Evolutionary conservation across 257 asterid genomes (phyloP).

Genomic region (Solanum pimpinellifolium): DNA sequence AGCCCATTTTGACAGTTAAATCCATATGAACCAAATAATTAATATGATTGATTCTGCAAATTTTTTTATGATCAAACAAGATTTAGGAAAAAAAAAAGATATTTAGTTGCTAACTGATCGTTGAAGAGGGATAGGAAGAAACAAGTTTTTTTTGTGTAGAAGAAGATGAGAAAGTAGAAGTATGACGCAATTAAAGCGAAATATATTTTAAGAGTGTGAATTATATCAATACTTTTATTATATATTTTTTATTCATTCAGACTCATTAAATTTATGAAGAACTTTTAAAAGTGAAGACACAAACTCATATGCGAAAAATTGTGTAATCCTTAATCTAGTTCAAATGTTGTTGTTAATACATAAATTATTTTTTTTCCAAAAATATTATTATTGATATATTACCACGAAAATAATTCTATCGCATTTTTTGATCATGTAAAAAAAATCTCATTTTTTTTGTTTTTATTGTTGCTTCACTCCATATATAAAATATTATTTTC

Average conservation of each 20-base stretch:
- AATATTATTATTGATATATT: too few relatives aligned
- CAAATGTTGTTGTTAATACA: background rate
- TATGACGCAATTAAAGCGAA: background rate
- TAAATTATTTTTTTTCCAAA: too few relatives aligned
- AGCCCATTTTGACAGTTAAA: too few relatives aligned
- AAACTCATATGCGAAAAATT: background rate
- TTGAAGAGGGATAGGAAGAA: background rate
- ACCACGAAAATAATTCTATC: background rate
- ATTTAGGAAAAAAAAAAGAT: too few relatives aligned
- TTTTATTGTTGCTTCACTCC: too few relatives aligned
- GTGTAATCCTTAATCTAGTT: background rate
- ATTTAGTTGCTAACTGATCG: background rate
- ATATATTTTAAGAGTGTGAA: background rate
- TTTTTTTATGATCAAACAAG: too few relatives aligned
- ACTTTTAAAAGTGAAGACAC: background rate
- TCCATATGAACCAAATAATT: too few relatives aligned
- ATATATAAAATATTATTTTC: too few relatives aligned
- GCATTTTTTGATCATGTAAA: too few relatives aligned
- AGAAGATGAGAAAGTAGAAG: background rate
- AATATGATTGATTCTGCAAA: background rate
- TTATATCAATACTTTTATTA: background rate
- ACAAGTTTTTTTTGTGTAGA: background rate
- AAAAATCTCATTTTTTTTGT: too few relatives aligned
- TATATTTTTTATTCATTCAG: background rate
- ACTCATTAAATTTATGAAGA: background rate